Evolutionary conservation across 139 green algal genomes (phyloP), one percentile per base, ranked within the genome.

Genomic region (Diplosphaera chodatii): DNA sequence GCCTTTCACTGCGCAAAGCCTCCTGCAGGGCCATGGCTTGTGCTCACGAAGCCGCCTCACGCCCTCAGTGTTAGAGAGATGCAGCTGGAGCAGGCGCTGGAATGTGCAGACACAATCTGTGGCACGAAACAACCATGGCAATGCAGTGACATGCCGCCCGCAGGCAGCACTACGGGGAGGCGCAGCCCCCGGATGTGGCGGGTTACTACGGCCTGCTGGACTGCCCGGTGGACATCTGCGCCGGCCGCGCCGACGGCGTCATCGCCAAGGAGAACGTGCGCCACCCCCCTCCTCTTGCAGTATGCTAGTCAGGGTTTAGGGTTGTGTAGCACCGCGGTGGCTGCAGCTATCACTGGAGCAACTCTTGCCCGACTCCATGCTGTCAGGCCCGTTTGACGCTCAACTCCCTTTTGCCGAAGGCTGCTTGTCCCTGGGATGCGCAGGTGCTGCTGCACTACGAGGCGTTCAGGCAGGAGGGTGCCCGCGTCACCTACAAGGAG

Each of bases 141-240:
- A 25, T 23, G 13, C 16, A 4, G 48, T 59, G 10, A 59, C 48
- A 59, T 59, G 10, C 10, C 37, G 8, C 10, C 48, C 16, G 48
- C 48, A 59, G 48, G 48, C 40, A 32, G 2, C 68, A 76, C 30
- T 98, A 98, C 75, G 86, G 86, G n/a, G 40, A 55, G 40, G 20
- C 72, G 23, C 23, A 28, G 13, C 80, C 84, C 15, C 87, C 88
- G 29, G 89, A 96, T 78, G 67, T 98, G 15, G 86, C 86, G 20
- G 79, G 70, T 6, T 59, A 91, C 37, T 98, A 97, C 74, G 59
- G 70, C 18, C 67, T 88, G 18, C 72, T 96, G 1, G 82, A 90
- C 41, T 66, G 97, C 25, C 94, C 94, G 0, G 83, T 98, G 34
- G 91, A 98, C 73, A 74, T 98, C 55, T 81, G 95, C 41, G 86